phyloP scores from a whole-genome alignment of 192 early-diverging fungal species.

The Backusella liffmaniae region DNA sequence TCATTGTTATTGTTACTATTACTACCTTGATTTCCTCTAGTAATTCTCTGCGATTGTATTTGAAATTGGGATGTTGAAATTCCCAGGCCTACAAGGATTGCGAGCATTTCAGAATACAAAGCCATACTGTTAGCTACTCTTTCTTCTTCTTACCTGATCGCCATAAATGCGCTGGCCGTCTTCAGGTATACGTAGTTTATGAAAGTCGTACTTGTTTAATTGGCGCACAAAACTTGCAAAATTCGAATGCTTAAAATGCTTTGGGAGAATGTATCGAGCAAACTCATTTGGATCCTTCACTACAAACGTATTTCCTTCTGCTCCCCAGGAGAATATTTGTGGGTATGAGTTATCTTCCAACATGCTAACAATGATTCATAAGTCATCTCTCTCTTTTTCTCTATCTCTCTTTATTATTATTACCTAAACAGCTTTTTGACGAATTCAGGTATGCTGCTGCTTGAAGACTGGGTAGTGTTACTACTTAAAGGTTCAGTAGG shows the following conservation, averaged over 20 bases:
- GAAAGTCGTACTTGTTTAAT: constrained; percentile 78
- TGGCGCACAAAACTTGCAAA: constrained; percentile 70
- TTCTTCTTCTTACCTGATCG: constrained; percentile 47
- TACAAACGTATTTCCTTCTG: constrained; percentile 63
- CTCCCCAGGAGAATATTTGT: constrained; percentile 63
- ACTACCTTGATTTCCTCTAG: constrained; percentile 50
- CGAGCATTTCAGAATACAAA: neutral
- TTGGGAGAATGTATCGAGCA: constrained; percentile 62
- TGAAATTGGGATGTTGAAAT: constrained; percentile 69
- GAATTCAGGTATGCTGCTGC: constrained; percentile 55
- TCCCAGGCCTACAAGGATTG: constrained; percentile 55
- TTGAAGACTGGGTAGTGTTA: neutral
- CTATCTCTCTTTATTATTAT: neutral
- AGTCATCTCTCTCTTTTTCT: neutral
- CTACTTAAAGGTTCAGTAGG: neutral
- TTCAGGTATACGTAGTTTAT: constrained; percentile 62
- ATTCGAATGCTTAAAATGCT: constrained; percentile 73
- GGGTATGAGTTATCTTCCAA: constrained; percentile 62
- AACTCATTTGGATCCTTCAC: constrained; percentile 72
- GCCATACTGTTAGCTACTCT: too few species aligned
- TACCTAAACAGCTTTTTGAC: constrained; percentile 62
- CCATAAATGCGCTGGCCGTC: constrained; percentile 51
- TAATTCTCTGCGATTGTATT: constrained; percentile 52
- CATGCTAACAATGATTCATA: constrained; percentile 47
- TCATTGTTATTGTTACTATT: neutral